These are phyloP conservation scores for Castanopsis chinensis DNA, from an alignment of 306 rosid species.

Conservation along the genomic window DNA sequence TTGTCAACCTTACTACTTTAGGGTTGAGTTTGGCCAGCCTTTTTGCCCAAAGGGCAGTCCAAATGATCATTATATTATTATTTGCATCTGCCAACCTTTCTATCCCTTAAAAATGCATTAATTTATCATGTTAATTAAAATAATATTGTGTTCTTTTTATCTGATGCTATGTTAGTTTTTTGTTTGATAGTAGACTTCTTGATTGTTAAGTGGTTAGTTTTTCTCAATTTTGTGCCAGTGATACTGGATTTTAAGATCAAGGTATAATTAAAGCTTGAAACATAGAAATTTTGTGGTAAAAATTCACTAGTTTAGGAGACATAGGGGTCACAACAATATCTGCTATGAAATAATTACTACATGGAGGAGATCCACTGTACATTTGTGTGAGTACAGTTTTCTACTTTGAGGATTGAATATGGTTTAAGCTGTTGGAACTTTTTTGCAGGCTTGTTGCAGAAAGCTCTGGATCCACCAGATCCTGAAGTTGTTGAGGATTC, in stretches of 20 bases:
- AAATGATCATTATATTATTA: not conserved
- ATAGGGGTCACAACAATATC: not conserved
- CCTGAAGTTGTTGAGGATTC: constrained; percentile 71
- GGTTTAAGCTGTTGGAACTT: constrained; percentile 20
- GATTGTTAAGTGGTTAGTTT: no score
- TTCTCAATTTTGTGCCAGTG: not conserved
- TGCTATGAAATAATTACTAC: not conserved
- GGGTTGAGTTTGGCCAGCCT: not conserved
- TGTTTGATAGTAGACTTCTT: no score
- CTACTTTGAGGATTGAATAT: constrained; percentile 6
- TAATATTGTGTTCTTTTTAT: not conserved
- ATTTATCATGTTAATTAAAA: not conserved
- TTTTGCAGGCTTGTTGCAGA: constrained; percentile 68
- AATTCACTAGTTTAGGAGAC: not conserved
- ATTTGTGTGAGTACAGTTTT: not conserved
- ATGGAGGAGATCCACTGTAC: not conserved
- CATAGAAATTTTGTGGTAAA: not conserved
- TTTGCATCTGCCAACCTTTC: not conserved
- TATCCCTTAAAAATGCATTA: not conserved
- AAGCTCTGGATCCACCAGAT: constrained; percentile 76
- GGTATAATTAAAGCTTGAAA: not conserved
- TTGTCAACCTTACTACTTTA: not conserved
- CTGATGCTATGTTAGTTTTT: not conserved
- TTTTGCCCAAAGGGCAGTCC: not conserved
- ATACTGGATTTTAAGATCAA: not conserved